Conservation (phyloP, 2,329 filamentous ascomycete genomes). For the Colletotrichum cordylinicola region DNA sequence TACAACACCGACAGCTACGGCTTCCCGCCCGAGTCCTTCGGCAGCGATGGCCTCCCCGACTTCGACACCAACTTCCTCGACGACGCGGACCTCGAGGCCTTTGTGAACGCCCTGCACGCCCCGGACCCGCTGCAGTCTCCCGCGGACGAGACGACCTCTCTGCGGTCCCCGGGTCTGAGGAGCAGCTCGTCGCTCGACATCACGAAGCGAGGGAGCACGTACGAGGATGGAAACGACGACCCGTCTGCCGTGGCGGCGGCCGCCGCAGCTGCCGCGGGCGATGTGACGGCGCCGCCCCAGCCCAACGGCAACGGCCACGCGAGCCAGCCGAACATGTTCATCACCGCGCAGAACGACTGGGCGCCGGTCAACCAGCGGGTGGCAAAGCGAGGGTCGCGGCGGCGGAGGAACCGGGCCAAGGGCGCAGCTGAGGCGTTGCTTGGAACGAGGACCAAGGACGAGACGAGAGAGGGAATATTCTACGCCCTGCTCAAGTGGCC, state of each 20-base stretch:
- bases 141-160: conserved; percentile 56
- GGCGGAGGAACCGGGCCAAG: conserved; percentile 40
- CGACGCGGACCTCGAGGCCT: conserved; percentile 75
- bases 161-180: conserved; percentile 45
- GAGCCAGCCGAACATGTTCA: conserved; percentile 60
- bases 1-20: conserved; percentile 50
- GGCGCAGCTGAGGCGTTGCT: conserved; percentile 46
- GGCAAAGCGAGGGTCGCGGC: conserved; percentile 38
- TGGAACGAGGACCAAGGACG: conserved; percentile 76
- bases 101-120: conserved; percentile 81
- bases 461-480: conserved; percentile 91
- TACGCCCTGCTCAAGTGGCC: conserved; percentile 94
- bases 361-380: conserved; percentile 82
- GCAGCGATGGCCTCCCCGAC: conserved; percentile 77
- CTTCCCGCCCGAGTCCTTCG: conserved; percentile 68
- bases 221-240: conserved; percentile 34
- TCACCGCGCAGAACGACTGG: conserved; percentile 96
- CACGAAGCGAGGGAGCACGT: conserved; percentile 45
- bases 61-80: conserved; percentile 78
- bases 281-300: conserved; percentile 28
- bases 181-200: conserved; percentile 45
- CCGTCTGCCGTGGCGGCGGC: conserved; percentile 42
- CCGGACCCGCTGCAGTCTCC: conserved; percentile 75
- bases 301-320: conserved; percentile 25
- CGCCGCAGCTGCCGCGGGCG: conserved; percentile 43